phyloP scores from a whole-genome alignment of 2,329 filamentous ascomycete genomes.

The Fusarium cicatricum region DNA sequence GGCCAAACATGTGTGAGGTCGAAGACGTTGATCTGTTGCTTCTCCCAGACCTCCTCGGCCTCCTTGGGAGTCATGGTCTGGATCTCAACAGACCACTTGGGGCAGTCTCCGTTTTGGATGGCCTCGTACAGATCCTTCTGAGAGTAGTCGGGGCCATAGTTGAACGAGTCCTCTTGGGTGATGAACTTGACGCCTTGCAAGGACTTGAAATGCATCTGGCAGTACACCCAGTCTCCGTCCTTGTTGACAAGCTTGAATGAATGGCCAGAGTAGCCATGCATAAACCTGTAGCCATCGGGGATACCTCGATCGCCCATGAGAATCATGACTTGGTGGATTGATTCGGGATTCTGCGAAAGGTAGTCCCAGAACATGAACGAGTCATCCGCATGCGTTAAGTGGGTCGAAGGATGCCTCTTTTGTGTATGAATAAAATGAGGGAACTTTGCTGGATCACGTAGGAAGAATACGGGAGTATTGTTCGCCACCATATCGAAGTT shows the following conservation, averaged over 20 bases:
- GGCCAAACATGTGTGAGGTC: constrained; percentile 68
- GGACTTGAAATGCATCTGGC: constrained; percentile 23
- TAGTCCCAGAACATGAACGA: constrained; percentile 53
- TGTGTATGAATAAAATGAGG: constrained; percentile 78
- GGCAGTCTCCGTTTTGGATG: constrained; percentile 49
- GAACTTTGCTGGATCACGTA: constrained; percentile 78
- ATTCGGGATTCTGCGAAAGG: constrained; percentile 65
- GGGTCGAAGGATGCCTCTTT: constrained; percentile 73
- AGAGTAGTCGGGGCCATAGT: constrained; percentile 9
- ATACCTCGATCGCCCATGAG: constrained; percentile 66
- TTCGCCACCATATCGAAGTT: constrained; percentile 19
- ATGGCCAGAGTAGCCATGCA: constrained; percentile 21
- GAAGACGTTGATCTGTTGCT: constrained; percentile 60
- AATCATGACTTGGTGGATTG: constrained; percentile 66
- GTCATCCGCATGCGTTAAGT: constrained; percentile 56
- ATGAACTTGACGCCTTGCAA: constrained; percentile 28
- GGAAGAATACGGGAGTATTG: constrained; percentile 78
- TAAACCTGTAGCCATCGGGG: constrained; percentile 58
- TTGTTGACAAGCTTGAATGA: constrained; percentile 17
- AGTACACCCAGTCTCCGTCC: constrained; percentile 14
- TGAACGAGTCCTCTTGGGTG: constrained; percentile 16
- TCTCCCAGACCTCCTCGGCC: constrained; percentile 35
- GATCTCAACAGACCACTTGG: constrained; percentile 63
- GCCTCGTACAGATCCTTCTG: constrained; percentile 35
- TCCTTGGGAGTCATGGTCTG: constrained; percentile 48